Conservation (phyloP, 73 alveolate genomes). For the Paramecium sonneborni region DNA sequence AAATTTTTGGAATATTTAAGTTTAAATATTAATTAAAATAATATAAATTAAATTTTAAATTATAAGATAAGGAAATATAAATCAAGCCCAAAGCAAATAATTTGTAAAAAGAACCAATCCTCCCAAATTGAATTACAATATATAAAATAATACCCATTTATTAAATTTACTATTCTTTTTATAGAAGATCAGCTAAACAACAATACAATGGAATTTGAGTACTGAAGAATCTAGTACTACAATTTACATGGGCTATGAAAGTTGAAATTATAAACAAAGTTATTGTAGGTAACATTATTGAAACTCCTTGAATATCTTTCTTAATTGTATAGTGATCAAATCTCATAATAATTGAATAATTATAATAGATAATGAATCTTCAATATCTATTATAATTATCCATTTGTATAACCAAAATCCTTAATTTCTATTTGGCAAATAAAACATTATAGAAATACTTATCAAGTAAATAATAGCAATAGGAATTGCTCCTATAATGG, state of each 20-base stretch:
- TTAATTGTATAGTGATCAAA: background rate
- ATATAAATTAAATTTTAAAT: too few relatives aligned
- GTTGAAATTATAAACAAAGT: background rate
- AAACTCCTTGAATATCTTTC: background rate
- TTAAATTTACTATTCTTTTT: background rate
- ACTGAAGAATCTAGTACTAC: slow-evolving; percentile 16
- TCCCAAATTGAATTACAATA: background rate
- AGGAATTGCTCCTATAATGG: background rate
- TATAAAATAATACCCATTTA: slow-evolving; percentile 8
- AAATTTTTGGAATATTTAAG: too few relatives aligned
- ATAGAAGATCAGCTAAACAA: background rate
- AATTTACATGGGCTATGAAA: background rate
- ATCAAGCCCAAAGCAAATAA: slow-evolving; percentile 23
- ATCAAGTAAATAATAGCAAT: background rate
- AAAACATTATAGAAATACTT: background rate
- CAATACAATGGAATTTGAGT: slow-evolving; percentile 7
- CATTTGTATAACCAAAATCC: background rate
- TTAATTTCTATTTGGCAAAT: background rate
- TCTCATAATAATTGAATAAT: too few relatives aligned
- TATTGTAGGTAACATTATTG: background rate
- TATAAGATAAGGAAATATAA: background rate
- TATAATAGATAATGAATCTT: too few relatives aligned
- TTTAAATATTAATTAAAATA: too few relatives aligned
- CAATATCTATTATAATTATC: too few relatives aligned
- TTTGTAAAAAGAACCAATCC: slow-evolving; percentile 15